Conservation (phyloP, 495 filamentous ascomycete species). For the Astrothelium subdiscretum region DNA sequence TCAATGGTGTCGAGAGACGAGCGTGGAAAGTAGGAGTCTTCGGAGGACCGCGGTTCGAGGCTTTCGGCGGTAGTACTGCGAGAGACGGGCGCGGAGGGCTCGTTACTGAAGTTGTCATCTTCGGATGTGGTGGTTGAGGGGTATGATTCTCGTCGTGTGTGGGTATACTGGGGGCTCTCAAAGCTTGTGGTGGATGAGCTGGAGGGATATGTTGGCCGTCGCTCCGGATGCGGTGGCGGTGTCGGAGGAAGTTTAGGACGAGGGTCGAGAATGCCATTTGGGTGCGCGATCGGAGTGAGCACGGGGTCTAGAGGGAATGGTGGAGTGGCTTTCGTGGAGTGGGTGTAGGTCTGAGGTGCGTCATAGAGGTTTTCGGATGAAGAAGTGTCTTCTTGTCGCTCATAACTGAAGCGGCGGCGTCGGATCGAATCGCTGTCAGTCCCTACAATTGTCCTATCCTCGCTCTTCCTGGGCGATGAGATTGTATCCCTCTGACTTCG, state of each 20-base stretch:
- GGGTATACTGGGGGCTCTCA: not conserved
- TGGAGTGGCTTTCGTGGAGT: not conserved
- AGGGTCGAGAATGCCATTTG: not conserved
- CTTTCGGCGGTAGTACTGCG: not conserved
- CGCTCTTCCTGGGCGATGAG: not conserved
- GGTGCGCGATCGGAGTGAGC: not conserved
- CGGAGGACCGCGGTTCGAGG: not conserved
- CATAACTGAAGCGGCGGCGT: slow-evolving; percentile 27
- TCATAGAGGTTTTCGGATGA: slow-evolving; percentile 16
- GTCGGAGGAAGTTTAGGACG: not conserved
- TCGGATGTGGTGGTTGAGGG: not conserved
- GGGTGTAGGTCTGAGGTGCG: not conserved
- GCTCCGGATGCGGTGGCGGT: not conserved
- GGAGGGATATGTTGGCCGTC: not conserved
- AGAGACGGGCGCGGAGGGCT: not conserved
- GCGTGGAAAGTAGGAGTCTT: slow-evolving; percentile 22
- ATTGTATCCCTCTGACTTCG: not conserved
- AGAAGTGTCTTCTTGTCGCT: slow-evolving; percentile 15
- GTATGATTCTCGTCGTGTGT: not conserved
- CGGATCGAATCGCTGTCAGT: not conserved
- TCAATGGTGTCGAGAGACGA: slow-evolving; percentile 2
- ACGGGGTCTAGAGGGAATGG: not conserved
- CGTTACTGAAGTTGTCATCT: not conserved
- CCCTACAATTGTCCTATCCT: not conserved
- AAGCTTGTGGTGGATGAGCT: not conserved